Percentiles rank a stretch among this genome's conserved stretches.
Evolutionary conservation across 371 early-diverging fungal genomes (phyloP).

Genomic region (Mucor piriformis): DNA sequence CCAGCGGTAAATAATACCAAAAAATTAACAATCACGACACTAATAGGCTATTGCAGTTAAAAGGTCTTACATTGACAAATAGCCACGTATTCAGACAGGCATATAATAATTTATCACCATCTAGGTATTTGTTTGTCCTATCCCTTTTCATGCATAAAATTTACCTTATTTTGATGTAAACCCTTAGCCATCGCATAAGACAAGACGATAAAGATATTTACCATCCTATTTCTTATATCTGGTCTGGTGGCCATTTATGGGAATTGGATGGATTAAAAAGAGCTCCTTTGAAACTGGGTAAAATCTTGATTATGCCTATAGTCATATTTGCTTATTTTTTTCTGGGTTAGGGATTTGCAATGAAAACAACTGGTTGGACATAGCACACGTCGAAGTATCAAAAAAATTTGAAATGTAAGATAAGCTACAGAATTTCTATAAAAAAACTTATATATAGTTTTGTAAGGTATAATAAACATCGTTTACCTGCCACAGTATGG

Average conservation of each 20-base stretch:
- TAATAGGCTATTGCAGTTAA: constrained; percentile 4
- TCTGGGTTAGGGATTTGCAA: constrained; percentile 9
- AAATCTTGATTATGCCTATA: background rate
- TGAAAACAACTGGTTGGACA: constrained; percentile 20
- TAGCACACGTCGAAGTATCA: constrained; percentile 10
- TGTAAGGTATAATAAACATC: constrained; percentile 16
- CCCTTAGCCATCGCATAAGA: background rate
- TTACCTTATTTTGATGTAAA: background rate
- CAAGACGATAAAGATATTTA: constrained; percentile 23
- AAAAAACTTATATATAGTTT: background rate
- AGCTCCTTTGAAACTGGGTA: constrained; percentile 38
- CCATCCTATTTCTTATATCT: constrained; percentile 43
- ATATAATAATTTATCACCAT: constrained; percentile 6
- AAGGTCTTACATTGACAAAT: constrained; percentile 14
- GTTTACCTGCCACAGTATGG: constrained; percentile 20
- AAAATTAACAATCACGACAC: background rate
- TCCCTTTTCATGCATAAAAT: background rate
- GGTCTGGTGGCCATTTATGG: constrained; percentile 42
- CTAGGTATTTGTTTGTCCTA: constrained; percentile 8
- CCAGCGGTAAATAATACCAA: constrained; percentile 27
- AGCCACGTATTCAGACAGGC: constrained; percentile 18
- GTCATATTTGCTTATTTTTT: background rate
- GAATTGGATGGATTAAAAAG: constrained; percentile 55
- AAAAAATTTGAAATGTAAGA: constrained; percentile 21
- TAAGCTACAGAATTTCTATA: background rate